Base-by-base conservation (phyloP, 371 early-diverging fungal genomes). In the Mortierella sp. region DNA sequence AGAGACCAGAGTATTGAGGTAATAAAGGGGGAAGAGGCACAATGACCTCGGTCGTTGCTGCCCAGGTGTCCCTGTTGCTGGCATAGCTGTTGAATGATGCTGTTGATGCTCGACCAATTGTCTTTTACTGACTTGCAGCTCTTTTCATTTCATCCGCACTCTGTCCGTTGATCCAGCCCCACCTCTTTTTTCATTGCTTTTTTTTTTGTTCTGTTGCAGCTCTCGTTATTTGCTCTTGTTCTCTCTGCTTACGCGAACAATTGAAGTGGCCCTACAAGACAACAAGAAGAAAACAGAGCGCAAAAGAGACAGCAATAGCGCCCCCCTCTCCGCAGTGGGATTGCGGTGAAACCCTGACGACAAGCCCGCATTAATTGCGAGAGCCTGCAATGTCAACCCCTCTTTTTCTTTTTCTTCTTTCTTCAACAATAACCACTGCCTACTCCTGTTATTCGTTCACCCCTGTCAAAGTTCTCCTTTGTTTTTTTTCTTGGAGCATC, bases 181-280 rank as follows among this genome's bases (percentile, higher is more conserved):
- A 19, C 34, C 61, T 59, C 28, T 13, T 28, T 59, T 3, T 40
- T 34, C 40, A 19, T 67, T 67, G 9, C 21, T 67, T 67, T 59
- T 14, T 34, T 40, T n/a, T n/a, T n/a, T n/a, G n/a, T n/a, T n/a
- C n/a, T n/a, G n/a, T n/a, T n/a, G n/a, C n/a, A n/a, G n/a, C n/a
- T n/a, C n/a, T n/a, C n/a, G n/a, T n/a, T 67, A 21, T 40, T 26
- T 11, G 26, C 31, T 28, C 57, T 34, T 37, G 10, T 21, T 31
- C 21, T 64, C 37, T 28, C 57, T 64, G 64, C 67, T 67, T 67
- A 67, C 67, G 67, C 67, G 67, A 67, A 67, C 67, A 54, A 54
- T 5, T 19, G n/a, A 54, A n/a, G 54, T 54, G n/a, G 51, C 13
- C 21, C 24, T 51, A n/a, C n/a, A n/a, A n/a, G n/a, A n/a, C n/a